Evolutionary conservation across 2,329 filamentous ascomycete genomes (phyloP), one percentile per base, ranked within the genome.

Genomic region (Trichoderma sp.): DNA sequence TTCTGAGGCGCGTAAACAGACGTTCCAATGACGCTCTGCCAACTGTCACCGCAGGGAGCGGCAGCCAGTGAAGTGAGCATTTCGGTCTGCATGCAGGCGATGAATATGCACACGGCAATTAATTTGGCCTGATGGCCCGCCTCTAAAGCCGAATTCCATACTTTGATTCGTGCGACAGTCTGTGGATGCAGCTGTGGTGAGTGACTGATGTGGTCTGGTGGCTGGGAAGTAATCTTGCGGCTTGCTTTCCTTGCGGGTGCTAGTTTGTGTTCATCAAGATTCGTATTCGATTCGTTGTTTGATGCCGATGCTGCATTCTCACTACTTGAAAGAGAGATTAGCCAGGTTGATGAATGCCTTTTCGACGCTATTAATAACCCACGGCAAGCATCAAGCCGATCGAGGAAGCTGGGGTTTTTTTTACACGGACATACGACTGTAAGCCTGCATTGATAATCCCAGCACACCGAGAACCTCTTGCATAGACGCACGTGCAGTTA

Each of bases 11-110:
- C 21, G 60, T 35, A 24, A 7, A 35, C 45, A 41, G 60, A 21
- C 60, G 71, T 73, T 73, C 71, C 71, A 73, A 73, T 73, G 35
- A 64, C 11, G 27, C 60, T 56, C 38, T 73, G 71, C 71, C 71
- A 73, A 53, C 71, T 73, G 71, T 73, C 41, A 62, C 31, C 71
- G 71, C 71, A 73, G 71, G 41, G 29, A 63, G 41, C 56, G 60
- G 41, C 60, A 38, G 60, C 71, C 71, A 64, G 71, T 73, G 60
- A 73, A 38, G 56, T 38, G 60, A 56, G 38, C 6, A 31, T 29
- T 65, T 73, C 71, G 29, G 71, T 73, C 38, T 73, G 60, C 71
- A 65, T 73, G 71, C 71, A 65, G 71, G 60, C 29, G 59, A 56
- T 72, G 27, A 53, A 50, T 73, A 64, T 73, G 71, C 41, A 56